Conservation (phyloP, 129 eudicot species). For the Lonicera japonica region DNA sequence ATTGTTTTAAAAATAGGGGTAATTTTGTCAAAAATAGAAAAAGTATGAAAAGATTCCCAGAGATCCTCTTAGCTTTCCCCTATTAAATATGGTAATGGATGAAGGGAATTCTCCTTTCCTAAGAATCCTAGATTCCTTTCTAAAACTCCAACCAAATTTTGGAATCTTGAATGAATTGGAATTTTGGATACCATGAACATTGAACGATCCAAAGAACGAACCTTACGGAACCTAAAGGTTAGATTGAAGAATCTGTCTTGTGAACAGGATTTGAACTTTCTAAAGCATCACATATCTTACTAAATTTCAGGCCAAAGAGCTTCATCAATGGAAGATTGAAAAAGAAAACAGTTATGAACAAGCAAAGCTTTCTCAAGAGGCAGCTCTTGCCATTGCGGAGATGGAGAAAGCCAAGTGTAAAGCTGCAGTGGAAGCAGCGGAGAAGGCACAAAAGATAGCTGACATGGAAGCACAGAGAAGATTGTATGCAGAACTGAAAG, state of each 20-base stretch:
- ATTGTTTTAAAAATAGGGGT: too few species aligned
- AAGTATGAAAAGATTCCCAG: too few species aligned
- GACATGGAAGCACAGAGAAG: slow-evolving; percentile 42
- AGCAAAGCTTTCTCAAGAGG: slow-evolving; percentile 33
- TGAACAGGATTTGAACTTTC: not conserved
- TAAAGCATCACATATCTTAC: not conserved
- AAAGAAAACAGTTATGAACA: slow-evolving; percentile 23
- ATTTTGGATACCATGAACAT: too few species aligned
- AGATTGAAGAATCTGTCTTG: slow-evolving; percentile 25
- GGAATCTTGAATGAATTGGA: too few species aligned
- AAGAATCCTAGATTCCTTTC: too few species aligned
- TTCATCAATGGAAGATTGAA: slow-evolving; percentile 26
- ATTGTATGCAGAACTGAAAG: slow-evolving; percentile 40
- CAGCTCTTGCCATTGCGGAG: slow-evolving; percentile 33
- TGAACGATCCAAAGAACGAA: too few species aligned
- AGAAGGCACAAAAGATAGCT: slow-evolving; percentile 42
- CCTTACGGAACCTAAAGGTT: too few species aligned
- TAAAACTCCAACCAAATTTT: too few species aligned
- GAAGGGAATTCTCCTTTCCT: too few species aligned
- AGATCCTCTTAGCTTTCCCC: too few species aligned
- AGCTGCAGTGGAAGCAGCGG: slow-evolving; percentile 50
- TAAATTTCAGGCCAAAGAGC: slow-evolving; percentile 32
- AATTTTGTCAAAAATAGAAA: too few species aligned
- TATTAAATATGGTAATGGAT: too few species aligned
- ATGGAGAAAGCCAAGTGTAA: slow-evolving; percentile 35